phyloP scores from a whole-genome alignment of 768 basidiomycete genomes.

The Leccinum obscurum region DNA sequence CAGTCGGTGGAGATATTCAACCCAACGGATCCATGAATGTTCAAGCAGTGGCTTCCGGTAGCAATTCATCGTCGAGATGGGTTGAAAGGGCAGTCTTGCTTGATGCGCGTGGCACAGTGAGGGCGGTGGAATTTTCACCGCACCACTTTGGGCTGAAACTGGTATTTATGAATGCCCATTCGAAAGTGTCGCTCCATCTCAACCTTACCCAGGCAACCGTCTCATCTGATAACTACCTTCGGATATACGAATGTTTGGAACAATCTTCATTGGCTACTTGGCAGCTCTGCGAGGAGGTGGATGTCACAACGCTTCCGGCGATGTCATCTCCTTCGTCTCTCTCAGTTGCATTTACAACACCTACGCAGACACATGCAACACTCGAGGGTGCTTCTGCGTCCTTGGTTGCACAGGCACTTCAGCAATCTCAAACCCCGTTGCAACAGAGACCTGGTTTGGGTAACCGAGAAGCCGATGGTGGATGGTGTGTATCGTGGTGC shows the following conservation, averaged over 20 bases:
- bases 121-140: conserved; percentile 85
- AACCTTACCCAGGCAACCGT: conserved; percentile 67
- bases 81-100: conserved; percentile 69
- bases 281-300: conserved; percentile 77
- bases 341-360: conserved; percentile 65
- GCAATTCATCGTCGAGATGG: conserved; percentile 55
- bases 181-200: background rate
- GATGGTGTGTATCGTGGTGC: conserved; percentile 95
- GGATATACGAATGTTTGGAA: conserved; percentile 90
- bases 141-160: conserved; percentile 86
- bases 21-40: conserved; percentile 23
- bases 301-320: conserved; percentile 57
- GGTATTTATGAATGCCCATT: conserved; percentile 43
- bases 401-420: conserved; percentile 63
- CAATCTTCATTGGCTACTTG: conserved; percentile 69
- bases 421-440: conserved; percentile 44
- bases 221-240: conserved; percentile 81
- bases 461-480: conserved; percentile 83
- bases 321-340: conserved; percentile 43
- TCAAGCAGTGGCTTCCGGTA: conserved; percentile 14
- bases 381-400: conserved; percentile 58
- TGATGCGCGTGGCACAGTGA: conserved; percentile 85
- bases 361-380: conserved; percentile 60
- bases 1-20: conserved; percentile 29
- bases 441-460: conserved; percentile 47